Evolutionary conservation across 768 basidiomycete genomes (phyloP), one percentile per base, ranked within the genome.

Genomic region (Tulasnella sp.): DNA sequence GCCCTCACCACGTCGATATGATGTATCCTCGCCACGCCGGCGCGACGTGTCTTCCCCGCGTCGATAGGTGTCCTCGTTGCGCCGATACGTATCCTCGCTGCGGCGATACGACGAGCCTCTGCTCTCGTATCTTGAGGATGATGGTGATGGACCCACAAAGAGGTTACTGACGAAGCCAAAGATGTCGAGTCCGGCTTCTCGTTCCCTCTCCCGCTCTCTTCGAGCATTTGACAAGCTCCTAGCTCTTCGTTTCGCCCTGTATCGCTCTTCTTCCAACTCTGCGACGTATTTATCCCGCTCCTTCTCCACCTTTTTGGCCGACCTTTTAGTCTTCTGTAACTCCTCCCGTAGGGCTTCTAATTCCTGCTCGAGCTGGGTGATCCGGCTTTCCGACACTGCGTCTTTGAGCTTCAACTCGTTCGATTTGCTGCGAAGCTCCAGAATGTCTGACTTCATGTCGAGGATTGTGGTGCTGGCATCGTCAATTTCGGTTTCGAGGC

Each of bases 391-490:
- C 16, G 77, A 75, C 54, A 87, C 88, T 6, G 60, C 31, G 58
- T 78, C 60, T 64, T 44, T 42, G 20, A 44, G 34, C 44, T 78
- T 44, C 20, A 78, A 58, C 22, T 78, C 69, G 9, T 41, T 78
- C 37, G 44, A 8, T 75, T 84, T 85, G 46, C 77, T 80, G 54
- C 85, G 86, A 72, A 89, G 81, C 31, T 87, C 86, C 1, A 85
- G 82, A 37, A 90, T 81, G 76, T 88, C 85, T 1, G 88, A 86
- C 42, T 87, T 88, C 40, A 89, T 83, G 1, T 83, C 81, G 76
- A 93, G 86, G 8, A 90, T 86, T 11, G 85, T 85, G 41, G 91
- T 83, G 82, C 90, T 92, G 2, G 90, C 88, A 37, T 90, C 88
- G 64, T 69, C 64, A 42, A 91, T 78, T 28, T 78, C 60, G 31